Conservation (phyloP, 2,329 filamentous ascomycete species). For the Ceratocystis harringtonii region DNA sequence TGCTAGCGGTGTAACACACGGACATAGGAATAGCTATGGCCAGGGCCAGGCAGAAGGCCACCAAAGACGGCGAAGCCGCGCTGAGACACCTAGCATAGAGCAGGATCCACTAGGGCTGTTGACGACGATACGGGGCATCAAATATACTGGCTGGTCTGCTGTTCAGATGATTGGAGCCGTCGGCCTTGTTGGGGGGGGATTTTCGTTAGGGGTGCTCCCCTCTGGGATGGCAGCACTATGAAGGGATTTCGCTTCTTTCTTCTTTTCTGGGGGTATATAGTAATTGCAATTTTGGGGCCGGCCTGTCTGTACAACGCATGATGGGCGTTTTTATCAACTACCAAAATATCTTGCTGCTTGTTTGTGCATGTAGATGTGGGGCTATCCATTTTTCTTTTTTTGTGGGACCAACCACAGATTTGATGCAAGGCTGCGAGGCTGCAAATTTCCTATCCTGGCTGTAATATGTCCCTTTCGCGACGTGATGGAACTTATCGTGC, state of each 20-base stretch:
- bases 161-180: conserved; percentile 14
- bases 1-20: neutral
- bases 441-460: neutral
- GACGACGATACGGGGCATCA: conserved; percentile 8
- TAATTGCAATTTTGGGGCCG: neutral
- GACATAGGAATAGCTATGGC: neutral
- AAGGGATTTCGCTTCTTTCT: neutral
- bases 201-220: conserved; percentile 9
- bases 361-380: neutral
- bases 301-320: too few species aligned
- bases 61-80: neutral
- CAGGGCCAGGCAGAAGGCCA: neutral
- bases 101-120: conserved; percentile 15
- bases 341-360: too few species aligned
- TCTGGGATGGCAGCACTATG: neutral
- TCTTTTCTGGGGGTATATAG: neutral
- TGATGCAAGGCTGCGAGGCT: conserved; percentile 1
- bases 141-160: conserved; percentile 15
- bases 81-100: conserved; percentile 6
- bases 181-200: conserved; percentile 12
- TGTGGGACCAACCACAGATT: neutral
- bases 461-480: neutral
- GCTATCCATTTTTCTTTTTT: neutral
- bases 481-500: neutral
- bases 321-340: too few species aligned